phyloP scores from a whole-genome alignment of 2,329 filamentous ascomycete species.

The Phoma sp. region DNA sequence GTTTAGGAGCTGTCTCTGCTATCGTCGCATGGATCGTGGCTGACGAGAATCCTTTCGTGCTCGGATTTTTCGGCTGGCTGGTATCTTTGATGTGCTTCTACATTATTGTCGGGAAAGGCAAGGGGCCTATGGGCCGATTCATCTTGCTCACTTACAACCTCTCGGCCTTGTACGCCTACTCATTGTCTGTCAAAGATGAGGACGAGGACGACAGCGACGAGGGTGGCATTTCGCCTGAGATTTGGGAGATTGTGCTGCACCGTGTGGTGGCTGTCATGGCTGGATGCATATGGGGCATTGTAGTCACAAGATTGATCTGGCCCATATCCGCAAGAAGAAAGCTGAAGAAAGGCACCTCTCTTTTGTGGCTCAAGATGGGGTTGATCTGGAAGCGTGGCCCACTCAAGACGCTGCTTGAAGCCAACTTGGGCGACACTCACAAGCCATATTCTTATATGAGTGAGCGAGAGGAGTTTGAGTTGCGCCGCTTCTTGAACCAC shows the following conservation, averaged over 20 bases:
- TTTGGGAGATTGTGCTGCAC: slow-evolving; percentile 86
- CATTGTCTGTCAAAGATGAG: slow-evolving; percentile 77
- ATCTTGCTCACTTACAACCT: slow-evolving; percentile 96
- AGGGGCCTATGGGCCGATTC: slow-evolving; percentile 90
- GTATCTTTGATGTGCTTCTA: slow-evolving; percentile 86
- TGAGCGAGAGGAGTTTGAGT: slow-evolving; percentile 82
- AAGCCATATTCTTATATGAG: slow-evolving; percentile 73
- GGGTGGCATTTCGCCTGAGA: slow-evolving; percentile 80
- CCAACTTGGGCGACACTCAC: slow-evolving; percentile 30
- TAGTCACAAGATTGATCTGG: slow-evolving; percentile 89
- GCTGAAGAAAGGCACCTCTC: slow-evolving; percentile 84
- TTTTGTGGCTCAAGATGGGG: slow-evolving; percentile 94
- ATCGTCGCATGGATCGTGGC: slow-evolving; percentile 79
- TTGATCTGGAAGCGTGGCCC: slow-evolving; percentile 96
- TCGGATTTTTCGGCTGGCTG: slow-evolving; percentile 82
- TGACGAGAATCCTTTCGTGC: slow-evolving; percentile 72
- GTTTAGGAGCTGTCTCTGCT: slow-evolving; percentile 78
- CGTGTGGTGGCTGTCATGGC: slow-evolving; percentile 84
- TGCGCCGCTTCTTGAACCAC: slow-evolving; percentile 78
- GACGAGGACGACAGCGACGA: slow-evolving; percentile 79
- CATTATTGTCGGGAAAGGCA: slow-evolving; percentile 81
- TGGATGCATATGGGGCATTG: slow-evolving; percentile 89
- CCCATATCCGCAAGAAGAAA: slow-evolving; percentile 89
- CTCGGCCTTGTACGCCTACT: slow-evolving; percentile 92
- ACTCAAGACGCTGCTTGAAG: slow-evolving; percentile 68